Evolutionary conservation across 2,329 filamentous ascomycete species (phyloP), one percentile per base, ranked within the genome.

Genomic region (Penicillium sp.): DNA sequence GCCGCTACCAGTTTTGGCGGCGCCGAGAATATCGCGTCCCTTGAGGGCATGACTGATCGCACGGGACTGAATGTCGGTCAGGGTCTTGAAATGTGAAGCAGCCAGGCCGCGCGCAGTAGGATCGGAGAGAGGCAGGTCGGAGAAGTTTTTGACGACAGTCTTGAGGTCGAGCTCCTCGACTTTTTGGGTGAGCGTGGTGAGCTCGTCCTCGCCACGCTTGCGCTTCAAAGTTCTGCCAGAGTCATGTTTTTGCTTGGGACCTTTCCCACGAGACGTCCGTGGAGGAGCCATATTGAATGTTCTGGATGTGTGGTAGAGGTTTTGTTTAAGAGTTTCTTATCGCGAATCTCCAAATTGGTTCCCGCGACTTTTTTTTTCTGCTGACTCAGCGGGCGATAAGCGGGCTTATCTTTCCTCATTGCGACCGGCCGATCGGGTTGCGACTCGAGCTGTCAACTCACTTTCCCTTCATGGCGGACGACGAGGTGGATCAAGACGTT

Each of bases 1-100:
- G 73, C 94, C 94, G 74, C 91, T 96, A 56, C 94, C 94, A 0
- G 94, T 98, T 80, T 96, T 97, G 44, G 95, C 95, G 5, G 95
- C 95, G 45, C 93, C 95, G 44, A 99, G 88, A 44, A 99, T 91
- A 76, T 99, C 95, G 61, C 83, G 83, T 60, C 92, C 91, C 77
- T 96, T 91, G 65, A 99, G 85, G 9, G 92, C 93, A 63, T 93
- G 84, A 6, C 92, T 93, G 62, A 99, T 90, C n/a, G 93, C 93
- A 73, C 89, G 89, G 53, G 90, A 86, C 81, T 99, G 95, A 71
- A 99, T 91, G 68, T 97, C 93, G 64, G 95, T 99, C 68, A 97
- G 84, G 53, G 87, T 89, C 73, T 93, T 91, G 82, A 94, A 99
- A 77, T 98, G 93, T 13, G 91, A 93, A 44, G 90, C 85, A 67